Base-by-base conservation (phyloP, 2,329 filamentous ascomycete genomes). In the Fusarium staphyleae region DNA sequence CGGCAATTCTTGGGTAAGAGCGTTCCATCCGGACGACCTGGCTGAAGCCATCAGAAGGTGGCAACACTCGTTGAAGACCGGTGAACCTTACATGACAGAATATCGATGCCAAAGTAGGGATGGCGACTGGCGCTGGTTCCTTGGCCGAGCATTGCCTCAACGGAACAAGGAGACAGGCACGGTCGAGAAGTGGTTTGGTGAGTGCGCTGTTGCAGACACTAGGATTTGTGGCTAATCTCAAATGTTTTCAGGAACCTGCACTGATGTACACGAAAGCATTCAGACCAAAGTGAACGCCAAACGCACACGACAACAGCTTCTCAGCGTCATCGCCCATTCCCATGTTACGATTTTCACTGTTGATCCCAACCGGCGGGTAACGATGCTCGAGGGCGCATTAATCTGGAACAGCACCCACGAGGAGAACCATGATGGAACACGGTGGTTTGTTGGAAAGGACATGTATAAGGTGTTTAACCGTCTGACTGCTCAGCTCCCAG, bases 121-220 rank as follows among this genome's bases (percentile, higher is more conserved):
- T 26, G 90, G 89, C 1, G 81, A 87, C 49, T 93, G 86, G 84
- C 80, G 88, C 46, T 93, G 90, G 90, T 91, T 92, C 79, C 76
- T 93, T 3, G 89, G 87, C 10, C 81, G 88, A 35, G 90, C 89
- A 1, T 70, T 89, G 12, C 88, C 90, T 0, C 78, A 91, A 64
- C 80, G 79, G 32, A 85, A 90, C 54, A 81, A 81, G 56, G 81
- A 87, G 36, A 83, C 83, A 0, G 88, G 87, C 2, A 76, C 81
- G 40, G 90, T 93, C 41, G 79, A 90, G 52, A 91, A 89, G 67
- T 93, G 89, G 89, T 91, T 90, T 64, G 90, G 88, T 75, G 67
- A 58, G 74, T 63, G 13, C 4, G 5, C 36, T 16, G n/a, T 28
- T 24, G 24, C 16, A 14, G 6, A n/a, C n/a, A 8, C 34, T 30